Evolutionary conservation across 2,329 filamentous ascomycete species (phyloP).

Genomic region (Aspergillus jensenii): DNA sequence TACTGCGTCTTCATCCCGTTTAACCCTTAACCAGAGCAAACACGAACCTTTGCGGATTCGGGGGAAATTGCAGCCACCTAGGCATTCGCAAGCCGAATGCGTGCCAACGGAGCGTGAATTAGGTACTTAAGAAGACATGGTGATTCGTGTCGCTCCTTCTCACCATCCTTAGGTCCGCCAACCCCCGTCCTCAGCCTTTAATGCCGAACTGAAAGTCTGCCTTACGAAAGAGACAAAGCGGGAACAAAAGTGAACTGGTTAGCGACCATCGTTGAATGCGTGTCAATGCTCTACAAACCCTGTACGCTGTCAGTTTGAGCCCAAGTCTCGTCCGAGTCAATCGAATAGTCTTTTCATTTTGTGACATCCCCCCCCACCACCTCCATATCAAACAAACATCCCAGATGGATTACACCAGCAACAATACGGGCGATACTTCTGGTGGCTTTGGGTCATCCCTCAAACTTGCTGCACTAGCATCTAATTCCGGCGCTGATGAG

Average conservation of each 20-base stretch:
- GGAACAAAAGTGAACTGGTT: neutral
- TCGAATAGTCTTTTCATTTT: neutral
- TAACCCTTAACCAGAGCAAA: neutral
- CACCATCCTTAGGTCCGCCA: neutral
- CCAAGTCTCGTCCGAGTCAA: neutral
- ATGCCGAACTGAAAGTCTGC: neutral
- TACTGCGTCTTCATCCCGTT: neutral
- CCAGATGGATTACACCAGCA: slow-evolving; percentile 2
- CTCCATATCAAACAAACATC: neutral
- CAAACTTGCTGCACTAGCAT: neutral
- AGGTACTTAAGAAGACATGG: neutral
- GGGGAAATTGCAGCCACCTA: neutral
- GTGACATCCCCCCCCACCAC: neutral
- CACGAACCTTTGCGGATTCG: neutral
- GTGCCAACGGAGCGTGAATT: neutral
- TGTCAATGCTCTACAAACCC: neutral
- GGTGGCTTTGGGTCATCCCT: neutral
- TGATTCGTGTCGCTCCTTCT: neutral
- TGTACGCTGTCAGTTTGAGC: neutral
- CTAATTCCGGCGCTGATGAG: slow-evolving; percentile 11
- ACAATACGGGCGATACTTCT: neutral
- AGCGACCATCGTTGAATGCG: neutral
- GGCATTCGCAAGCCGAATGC: neutral
- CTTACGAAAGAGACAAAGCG: neutral
- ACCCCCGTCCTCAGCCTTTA: neutral